Evolutionary conservation across 73 alveolate species (phyloP).

Genomic region (Paramecium sexaurelia): DNA sequence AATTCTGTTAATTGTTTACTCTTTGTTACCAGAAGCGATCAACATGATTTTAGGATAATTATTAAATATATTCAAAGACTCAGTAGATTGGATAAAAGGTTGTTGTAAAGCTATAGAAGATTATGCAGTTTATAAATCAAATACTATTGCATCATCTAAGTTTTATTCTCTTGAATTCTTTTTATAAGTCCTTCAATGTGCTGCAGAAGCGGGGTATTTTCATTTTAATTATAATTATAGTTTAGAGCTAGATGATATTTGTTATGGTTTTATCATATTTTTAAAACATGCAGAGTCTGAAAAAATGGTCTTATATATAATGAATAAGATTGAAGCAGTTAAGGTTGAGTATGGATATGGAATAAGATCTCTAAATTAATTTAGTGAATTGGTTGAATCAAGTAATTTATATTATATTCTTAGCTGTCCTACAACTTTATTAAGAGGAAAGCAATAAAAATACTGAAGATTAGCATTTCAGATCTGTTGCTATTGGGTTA

Average conservation of each 20-base stretch:
- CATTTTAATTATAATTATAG: neutral
- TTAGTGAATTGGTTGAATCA: conserved; percentile 19
- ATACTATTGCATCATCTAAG: neutral
- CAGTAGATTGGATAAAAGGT: conserved; percentile 13
- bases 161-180: conserved; percentile 16
- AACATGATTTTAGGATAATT: neutral
- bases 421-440: conserved; percentile 19
- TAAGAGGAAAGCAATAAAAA: conserved; percentile 27
- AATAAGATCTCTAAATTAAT: neutral
- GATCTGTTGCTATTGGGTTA: conserved; percentile 7
- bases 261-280: conserved; percentile 41
- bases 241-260: neutral
- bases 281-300: conserved; percentile 54
- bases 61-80: conserved; percentile 6
- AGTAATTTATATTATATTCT: neutral
- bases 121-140: neutral
- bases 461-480: conserved; percentile 19
- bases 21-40: neutral
- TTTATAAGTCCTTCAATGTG: neutral
- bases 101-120: conserved; percentile 8
- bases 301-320: neutral
- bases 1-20: neutral
- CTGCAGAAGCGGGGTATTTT: neutral
- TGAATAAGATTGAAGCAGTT: neutral
- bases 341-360: neutral